These are phyloP conservation scores for Dacryopinax spathularia DNA, from an alignment of 768 basidiomycete species.

Conservation along the genomic window DNA sequence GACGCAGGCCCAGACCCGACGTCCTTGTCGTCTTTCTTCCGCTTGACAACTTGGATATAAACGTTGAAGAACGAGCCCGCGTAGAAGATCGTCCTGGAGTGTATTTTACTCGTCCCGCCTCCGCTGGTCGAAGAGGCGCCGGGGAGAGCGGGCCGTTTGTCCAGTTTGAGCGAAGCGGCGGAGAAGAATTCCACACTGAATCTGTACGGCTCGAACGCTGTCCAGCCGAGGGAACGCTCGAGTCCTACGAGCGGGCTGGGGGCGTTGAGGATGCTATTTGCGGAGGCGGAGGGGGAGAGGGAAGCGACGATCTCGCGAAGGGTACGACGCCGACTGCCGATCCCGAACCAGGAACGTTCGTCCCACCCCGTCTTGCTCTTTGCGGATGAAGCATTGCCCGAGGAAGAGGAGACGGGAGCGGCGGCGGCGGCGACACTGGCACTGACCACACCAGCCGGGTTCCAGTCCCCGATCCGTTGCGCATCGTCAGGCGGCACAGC, in stretches of 20 bases:
- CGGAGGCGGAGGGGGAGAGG: not conserved
- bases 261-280: no score
- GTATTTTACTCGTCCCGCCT: constrained; percentile 22
- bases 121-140: not conserved
- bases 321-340: not conserved
- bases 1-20: constrained; percentile 6
- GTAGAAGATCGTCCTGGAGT: constrained; percentile 80
- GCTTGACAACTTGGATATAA: constrained; percentile 75
- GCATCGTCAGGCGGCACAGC: constrained; percentile 58
- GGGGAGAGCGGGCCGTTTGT: constrained; percentile 34
- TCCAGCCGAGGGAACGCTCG: constrained; percentile 30
- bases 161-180: constrained; percentile 66
- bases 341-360: not conserved
- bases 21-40: constrained; percentile 41
- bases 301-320: not conserved
- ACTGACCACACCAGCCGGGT: constrained; percentile 13
- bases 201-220: constrained; percentile 44
- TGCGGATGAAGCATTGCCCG: constrained; percentile 16
- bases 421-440: constrained; percentile 31
- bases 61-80: constrained; percentile 80
- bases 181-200: constrained; percentile 89
- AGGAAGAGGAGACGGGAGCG: not conserved
- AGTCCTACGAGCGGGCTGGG: constrained; percentile 20
- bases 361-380: not conserved
- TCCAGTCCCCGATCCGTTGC: constrained; percentile 57